Percentiles rank a stretch among this genome's conserved stretches.
These are phyloP conservation scores for Heterobasidion irregulare DNA, from an alignment of 1,284 basidiomycete genomes.

Conservation along the genomic window DNA sequence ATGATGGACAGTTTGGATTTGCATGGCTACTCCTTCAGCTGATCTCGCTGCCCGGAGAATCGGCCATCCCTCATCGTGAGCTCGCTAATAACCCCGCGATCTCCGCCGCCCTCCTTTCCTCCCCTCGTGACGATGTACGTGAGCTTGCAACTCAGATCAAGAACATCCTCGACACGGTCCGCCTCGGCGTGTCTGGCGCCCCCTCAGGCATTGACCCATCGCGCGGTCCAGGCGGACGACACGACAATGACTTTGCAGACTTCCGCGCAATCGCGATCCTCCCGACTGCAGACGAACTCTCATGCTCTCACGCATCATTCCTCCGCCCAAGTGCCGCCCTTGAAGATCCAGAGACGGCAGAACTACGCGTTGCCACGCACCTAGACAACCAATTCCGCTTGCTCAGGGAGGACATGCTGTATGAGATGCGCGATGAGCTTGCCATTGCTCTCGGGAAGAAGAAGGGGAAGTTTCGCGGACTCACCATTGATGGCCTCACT, in stretches of 20 bases:
- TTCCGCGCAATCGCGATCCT: slow-evolving; percentile 50
- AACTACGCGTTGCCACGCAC: slow-evolving; percentile 32
- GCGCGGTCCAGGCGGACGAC: slow-evolving; percentile 45
- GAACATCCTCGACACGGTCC: slow-evolving; percentile 25
- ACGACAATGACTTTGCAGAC: slow-evolving; percentile 55
- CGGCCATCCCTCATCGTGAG: slow-evolving; percentile 27
- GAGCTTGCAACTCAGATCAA: slow-evolving; percentile 33
- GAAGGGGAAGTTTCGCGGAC: slow-evolving; percentile 34
- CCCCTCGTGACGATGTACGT: slow-evolving; percentile 24
- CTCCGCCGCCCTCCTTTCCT: slow-evolving; percentile 24
- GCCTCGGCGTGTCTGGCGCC: slow-evolving; percentile 10
- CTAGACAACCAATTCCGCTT: slow-evolving; percentile 61
- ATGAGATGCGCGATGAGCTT: slow-evolving; percentile 55
- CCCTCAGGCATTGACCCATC: slow-evolving; percentile 14
- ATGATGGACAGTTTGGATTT: slow-evolving; percentile 29
- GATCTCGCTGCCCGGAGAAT: slow-evolving; percentile 28
- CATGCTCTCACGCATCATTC: slow-evolving; percentile 35
- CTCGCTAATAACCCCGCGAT: slow-evolving; percentile 26
- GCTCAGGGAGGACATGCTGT: slow-evolving; percentile 56
- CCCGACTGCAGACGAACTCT: slow-evolving; percentile 50
- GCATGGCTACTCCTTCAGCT: slow-evolving; percentile 45
- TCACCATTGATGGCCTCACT: slow-evolving; percentile 31
- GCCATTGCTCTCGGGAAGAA: slow-evolving; percentile 34
- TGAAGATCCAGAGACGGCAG: slow-evolving; percentile 29
- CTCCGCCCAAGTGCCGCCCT: slow-evolving; percentile 32